phyloP scores from a whole-genome alignment of 352 stramenopile genomes.

The Phytophthora colocasiae region DNA sequence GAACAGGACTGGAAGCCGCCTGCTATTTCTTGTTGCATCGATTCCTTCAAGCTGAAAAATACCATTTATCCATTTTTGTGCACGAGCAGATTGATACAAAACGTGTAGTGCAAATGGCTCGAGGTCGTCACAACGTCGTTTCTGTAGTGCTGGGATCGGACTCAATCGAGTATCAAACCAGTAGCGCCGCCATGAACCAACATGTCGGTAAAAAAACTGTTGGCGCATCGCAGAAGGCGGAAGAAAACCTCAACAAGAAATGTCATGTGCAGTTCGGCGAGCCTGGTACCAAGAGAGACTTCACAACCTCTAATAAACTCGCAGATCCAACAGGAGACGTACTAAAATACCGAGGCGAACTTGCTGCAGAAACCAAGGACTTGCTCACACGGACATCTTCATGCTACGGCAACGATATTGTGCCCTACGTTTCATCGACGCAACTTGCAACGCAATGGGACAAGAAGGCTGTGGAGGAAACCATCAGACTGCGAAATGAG shows the following conservation, averaged over 20 bases:
- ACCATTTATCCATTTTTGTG: slow-evolving; percentile 26
- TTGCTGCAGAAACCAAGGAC: slow-evolving; percentile 57
- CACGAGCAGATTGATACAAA: slow-evolving; percentile 1
- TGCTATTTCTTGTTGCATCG: slow-evolving; percentile 24
- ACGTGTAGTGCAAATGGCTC: slow-evolving; percentile 20
- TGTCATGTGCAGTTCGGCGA: slow-evolving; percentile 76
- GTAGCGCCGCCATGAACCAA: slow-evolving; percentile 54
- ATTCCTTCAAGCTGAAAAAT: background rate
- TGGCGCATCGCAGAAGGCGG: slow-evolving; percentile 12
- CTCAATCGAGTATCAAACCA: slow-evolving; percentile 60
- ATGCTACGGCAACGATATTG: slow-evolving; percentile 59
- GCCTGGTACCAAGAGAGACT: slow-evolving; percentile 64
- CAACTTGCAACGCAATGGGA: slow-evolving; percentile 76
- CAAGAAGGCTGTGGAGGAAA: slow-evolving; percentile 61
- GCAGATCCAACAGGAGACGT: slow-evolving; percentile 69
- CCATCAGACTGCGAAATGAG: slow-evolving; percentile 68
- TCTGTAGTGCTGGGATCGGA: slow-evolving; percentile 75
- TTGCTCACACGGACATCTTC: slow-evolving; percentile 70
- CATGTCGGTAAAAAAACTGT: slow-evolving; percentile 33
- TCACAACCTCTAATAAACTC: slow-evolving; percentile 59
- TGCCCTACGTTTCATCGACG: slow-evolving; percentile 67
- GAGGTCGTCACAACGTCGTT: slow-evolving; percentile 51
- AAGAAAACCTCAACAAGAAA: slow-evolving; percentile 65
- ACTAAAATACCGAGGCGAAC: slow-evolving; percentile 64
- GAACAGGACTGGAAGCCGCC: slow-evolving; percentile 24